Percentiles rank a stretch among this genome's conserved stretches.
phyloP scores from a whole-genome alignment of 257 asterid species.

The Solanum arcanum region DNA sequence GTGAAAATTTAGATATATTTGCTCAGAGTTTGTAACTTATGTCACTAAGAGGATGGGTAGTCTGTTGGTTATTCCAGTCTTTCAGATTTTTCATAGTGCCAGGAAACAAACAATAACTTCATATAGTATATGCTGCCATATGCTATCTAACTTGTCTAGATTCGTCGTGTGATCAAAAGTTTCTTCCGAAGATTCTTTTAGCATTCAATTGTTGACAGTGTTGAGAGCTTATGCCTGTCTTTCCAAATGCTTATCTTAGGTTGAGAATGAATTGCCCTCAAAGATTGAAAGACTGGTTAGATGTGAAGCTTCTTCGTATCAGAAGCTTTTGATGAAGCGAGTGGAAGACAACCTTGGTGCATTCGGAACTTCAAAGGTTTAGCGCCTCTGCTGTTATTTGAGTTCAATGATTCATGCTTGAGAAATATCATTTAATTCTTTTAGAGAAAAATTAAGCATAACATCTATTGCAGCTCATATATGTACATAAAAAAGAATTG shows the following conservation, averaged over 20 bases:
- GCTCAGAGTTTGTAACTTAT: background rate
- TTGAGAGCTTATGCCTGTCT: slow-evolving; percentile 2
- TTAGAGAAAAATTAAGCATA: background rate
- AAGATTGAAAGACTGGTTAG: slow-evolving; percentile 93
- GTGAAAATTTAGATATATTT: background rate
- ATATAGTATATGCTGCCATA: background rate
- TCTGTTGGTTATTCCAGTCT: background rate
- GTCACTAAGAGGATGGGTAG: background rate
- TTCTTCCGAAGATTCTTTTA: background rate
- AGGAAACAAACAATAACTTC: background rate
- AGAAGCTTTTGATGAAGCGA: slow-evolving; percentile 90
- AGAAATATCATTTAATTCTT: background rate
- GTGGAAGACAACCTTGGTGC: slow-evolving; percentile 99
- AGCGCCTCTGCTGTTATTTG: slow-evolving; percentile 1
- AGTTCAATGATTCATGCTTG: background rate
- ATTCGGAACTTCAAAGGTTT: slow-evolving; percentile 85
- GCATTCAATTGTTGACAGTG: background rate
- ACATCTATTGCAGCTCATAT: background rate
- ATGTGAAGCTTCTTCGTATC: slow-evolving; percentile 97
- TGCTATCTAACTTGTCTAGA: background rate
- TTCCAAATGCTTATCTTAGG: slow-evolving; percentile 41
- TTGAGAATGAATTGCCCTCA: slow-evolving; percentile 85
- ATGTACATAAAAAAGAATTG: background rate
- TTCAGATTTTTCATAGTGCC: background rate
- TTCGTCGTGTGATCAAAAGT: background rate